Evolutionary conservation across 2,329 filamentous ascomycete species (phyloP).

Genomic region (Metarhizium brunneum): DNA sequence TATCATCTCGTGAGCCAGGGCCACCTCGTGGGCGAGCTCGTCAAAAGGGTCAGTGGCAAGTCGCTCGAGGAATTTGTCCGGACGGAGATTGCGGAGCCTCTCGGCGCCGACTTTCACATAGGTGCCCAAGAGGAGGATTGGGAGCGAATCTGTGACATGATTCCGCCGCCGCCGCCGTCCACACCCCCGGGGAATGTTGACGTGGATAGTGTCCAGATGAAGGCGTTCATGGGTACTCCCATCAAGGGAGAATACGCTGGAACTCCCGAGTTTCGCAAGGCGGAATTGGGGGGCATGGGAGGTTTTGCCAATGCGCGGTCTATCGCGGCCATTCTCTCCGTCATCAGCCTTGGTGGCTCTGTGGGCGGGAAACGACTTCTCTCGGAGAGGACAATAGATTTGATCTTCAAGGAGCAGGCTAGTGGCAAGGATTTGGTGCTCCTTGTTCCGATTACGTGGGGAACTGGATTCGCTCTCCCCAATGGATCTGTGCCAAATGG

Average conservation of each 20-base stretch:
- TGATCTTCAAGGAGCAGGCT: constrained; percentile 35
- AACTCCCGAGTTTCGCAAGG: no score
- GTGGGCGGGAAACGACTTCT: constrained; percentile 19
- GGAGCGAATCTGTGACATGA: constrained; percentile 26
- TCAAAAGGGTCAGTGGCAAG: neutral
- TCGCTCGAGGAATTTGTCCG: constrained; percentile 23
- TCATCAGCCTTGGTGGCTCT: constrained; percentile 13
- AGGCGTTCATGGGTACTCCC: no score
- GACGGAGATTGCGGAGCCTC: constrained; percentile 26
- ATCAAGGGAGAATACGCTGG: neutral
- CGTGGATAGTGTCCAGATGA: no score
- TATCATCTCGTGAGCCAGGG: constrained; percentile 33
- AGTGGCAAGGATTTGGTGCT: constrained; percentile 26
- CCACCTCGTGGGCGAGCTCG: constrained; percentile 28
- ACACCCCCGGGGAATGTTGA: neutral
- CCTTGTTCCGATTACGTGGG: constrained; percentile 24
- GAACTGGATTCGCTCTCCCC: constrained; percentile 27
- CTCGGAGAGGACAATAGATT: constrained; percentile 29
- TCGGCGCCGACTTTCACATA: constrained; percentile 36
- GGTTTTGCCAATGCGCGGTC: no score
- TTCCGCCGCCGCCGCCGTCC: constrained; percentile 16
- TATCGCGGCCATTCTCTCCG: neutral
- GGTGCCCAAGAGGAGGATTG: constrained; percentile 31
- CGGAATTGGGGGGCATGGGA: no score
- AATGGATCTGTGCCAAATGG: neutral